phyloP scores from a whole-genome alignment of 169 alveolate genomes.

The Eimeria falciformis region DNA sequence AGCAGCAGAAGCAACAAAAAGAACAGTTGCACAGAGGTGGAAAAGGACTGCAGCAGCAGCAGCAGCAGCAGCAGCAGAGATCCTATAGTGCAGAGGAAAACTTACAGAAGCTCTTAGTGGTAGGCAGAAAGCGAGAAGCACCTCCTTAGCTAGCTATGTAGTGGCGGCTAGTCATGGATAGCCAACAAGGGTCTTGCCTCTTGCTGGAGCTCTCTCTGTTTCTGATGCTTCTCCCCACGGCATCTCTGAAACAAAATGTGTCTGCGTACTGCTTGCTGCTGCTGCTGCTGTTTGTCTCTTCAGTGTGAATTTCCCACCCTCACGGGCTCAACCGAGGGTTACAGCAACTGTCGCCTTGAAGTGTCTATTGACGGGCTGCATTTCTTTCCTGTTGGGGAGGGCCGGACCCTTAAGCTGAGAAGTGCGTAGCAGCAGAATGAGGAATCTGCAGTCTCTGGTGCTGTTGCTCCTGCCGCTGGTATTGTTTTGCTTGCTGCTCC shows the following conservation, averaged over 20 bases:
- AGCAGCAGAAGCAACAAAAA: conserved; percentile 42
- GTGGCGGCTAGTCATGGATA: not conserved
- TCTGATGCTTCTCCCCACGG: not conserved
- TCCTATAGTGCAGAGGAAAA: conserved; percentile 3
- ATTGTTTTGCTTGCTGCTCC: too few relatives aligned
- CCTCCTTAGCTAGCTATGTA: not conserved
- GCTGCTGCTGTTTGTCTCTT: not conserved
- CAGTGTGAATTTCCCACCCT: conserved; percentile 28
- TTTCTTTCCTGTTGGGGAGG: conserved; percentile 28
- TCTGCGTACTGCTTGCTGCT: not conserved
- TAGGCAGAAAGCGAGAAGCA: not conserved
- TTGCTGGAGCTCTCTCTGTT: not conserved
- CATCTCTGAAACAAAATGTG: too few relatives aligned
- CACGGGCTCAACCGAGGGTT: conserved; percentile 10
- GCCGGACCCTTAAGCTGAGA: not conserved
- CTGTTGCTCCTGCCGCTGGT: too few relatives aligned
- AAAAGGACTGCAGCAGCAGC: conserved; percentile 56
- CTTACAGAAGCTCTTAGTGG: conserved; percentile 38
- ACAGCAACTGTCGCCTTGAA: not conserved
- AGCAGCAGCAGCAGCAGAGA: conserved; percentile 29
- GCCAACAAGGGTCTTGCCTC: not conserved
- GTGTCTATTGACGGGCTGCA: conserved; percentile 39
- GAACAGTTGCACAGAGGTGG: conserved; percentile 16
- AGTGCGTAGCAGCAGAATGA: conserved; percentile 39
- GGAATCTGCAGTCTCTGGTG: too few relatives aligned